phyloP scores from a whole-genome alignment of 371 early-diverging fungal species.

The Apophysomyces trapeziformis region DNA sequence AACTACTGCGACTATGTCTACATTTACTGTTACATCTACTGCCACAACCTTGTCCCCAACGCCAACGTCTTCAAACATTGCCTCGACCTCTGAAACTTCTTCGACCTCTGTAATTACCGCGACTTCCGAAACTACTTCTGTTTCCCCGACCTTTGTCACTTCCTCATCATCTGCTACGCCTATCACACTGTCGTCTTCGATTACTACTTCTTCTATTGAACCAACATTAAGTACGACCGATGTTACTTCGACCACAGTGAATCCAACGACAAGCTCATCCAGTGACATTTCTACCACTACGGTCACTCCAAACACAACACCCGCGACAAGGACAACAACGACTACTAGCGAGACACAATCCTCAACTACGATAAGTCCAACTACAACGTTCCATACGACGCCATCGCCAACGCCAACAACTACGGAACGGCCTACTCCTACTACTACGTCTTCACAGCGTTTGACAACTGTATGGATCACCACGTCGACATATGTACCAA shows the following conservation, averaged over 20 bases:
- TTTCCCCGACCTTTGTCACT: not conserved
- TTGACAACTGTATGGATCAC: slow-evolving; percentile 4
- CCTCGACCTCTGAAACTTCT: not conserved
- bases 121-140: not conserved
- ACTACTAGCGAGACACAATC: not conserved
- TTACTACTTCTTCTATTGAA: not conserved
- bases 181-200: not conserved
- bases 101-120: not conserved
- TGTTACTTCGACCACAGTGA: not conserved
- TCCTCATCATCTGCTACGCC: not conserved
- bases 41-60: slow-evolving; percentile 4
- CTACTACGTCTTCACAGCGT: not conserved
- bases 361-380: not conserved
- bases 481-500: slow-evolving; percentile 9
- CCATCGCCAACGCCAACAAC: not conserved
- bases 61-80: not conserved
- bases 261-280: not conserved
- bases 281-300: not conserved
- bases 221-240: slow-evolving; percentile 9
- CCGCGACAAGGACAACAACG: slow-evolving; percentile 3
- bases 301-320: not conserved
- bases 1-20: slow-evolving; percentile 2
- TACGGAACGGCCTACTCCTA: not conserved
- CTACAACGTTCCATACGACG: too few species aligned
- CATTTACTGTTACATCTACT: not conserved